Evolutionary conservation across 2,329 filamentous ascomycete genomes (phyloP), one percentile per base, ranked within the genome.

Genomic region (Beauveria sp.): DNA sequence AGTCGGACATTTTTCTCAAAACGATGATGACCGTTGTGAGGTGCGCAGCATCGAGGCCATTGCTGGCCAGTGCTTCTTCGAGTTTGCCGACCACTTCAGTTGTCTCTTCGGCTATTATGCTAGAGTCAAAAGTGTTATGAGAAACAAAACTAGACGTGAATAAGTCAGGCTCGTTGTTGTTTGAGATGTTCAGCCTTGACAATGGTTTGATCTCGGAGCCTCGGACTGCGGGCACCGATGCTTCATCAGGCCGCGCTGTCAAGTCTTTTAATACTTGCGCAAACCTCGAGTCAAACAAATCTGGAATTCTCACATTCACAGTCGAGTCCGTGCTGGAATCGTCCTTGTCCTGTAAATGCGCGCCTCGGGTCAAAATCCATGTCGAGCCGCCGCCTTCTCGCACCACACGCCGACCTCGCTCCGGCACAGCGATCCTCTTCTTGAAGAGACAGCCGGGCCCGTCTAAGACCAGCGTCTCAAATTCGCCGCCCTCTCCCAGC

Each of bases 401-500:
- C 6, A 89, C 78, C 5, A 86, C 74, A 57, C 75, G 76, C 62
- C 77, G 80, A 62, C 81, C 80, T 4, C 74, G 72, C 2, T 84
- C 80, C 0, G 76, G 76, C 38, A 97, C 77, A 48, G 79, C 77
- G 64, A 98, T 88, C 57, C 80, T 83, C 66, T 81, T 83, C 75
- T 83, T 88, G 81, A 95, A 97, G 63, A 97, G 72, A 55, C 77
- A 76, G 0, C 70, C 68, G 9, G 93, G 93, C 12, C 93, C 95
- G 74, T 92, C 86, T 42, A 98, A 70, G 50, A 95, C 91, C 58
- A 98, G 77, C 34, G 92, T 98, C 81, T 98, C 95, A 74, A 96
- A 98, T 77, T 98, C 95, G 3, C 95, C 95, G 6, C 95, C 95
- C 73, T 98, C 95, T 1, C 95, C 95, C 20, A 98, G 76, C 10